phyloP scores from a whole-genome alignment of 129 eudicot species.

The Pittosporum tobira region DNA sequence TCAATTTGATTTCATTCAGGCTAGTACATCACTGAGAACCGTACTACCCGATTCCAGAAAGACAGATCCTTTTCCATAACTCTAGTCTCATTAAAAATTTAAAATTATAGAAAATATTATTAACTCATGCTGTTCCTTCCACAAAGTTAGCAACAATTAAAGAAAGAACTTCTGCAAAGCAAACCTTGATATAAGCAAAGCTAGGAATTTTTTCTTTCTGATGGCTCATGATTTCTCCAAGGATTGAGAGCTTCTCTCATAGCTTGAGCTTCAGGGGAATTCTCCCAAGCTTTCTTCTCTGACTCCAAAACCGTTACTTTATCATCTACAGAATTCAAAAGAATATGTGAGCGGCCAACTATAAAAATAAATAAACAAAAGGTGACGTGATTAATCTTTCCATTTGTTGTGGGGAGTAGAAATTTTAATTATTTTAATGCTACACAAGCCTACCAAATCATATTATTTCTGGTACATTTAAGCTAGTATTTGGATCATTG shows the following conservation, averaged over 20 bases:
- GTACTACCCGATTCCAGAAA: neutral
- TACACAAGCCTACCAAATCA: too few relatives aligned
- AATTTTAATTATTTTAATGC: too few relatives aligned
- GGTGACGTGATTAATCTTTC: too few relatives aligned
- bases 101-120: too few relatives aligned
- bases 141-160: neutral
- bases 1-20: neutral
- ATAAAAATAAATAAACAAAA: neutral
- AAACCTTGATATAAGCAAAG: constrained; percentile 7
- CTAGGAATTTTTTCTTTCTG: constrained; percentile 33
- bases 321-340: constrained; percentile 49
- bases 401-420: too few relatives aligned
- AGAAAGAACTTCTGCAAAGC: constrained; percentile 5
- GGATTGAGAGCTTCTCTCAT: constrained; percentile 87
- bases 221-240: constrained; percentile 59
- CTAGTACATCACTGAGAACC: neutral
- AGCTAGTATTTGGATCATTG: too few relatives aligned
- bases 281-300: constrained; percentile 88
- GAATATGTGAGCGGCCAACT: neutral
- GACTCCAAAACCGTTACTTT: constrained; percentile 78
- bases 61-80: too few relatives aligned
- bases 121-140: neutral
- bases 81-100: too few relatives aligned
- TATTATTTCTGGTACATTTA: too few relatives aligned
- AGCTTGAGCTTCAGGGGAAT: constrained; percentile 79